Evolutionary conservation across 2,329 filamentous ascomycete genomes (phyloP).

Genomic region (Trichophyton schoenleinii): DNA sequence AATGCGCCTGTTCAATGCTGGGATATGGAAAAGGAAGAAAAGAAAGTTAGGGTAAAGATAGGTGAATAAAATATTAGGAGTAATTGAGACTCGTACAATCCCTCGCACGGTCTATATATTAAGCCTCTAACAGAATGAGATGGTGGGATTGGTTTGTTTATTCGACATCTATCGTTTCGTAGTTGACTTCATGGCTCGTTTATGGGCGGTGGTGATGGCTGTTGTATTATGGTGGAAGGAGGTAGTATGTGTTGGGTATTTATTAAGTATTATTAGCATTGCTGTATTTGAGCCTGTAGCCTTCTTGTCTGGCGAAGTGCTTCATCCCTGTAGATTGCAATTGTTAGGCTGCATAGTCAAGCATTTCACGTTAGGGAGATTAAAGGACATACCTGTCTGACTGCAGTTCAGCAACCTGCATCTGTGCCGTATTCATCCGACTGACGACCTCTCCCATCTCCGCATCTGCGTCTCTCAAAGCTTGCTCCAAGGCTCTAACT

Average conservation of each 20-base stretch:
- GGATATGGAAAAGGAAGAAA: not conserved
- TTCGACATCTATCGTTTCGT: not conserved
- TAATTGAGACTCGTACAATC: not conserved
- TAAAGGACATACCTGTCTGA: conserved; percentile 26
- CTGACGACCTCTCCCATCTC: conserved; percentile 78
- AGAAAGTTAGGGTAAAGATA: not conserved
- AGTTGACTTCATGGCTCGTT: not conserved
- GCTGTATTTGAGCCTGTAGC: conserved; percentile 54
- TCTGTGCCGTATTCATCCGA: conserved; percentile 70
- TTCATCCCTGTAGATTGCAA: conserved; percentile 44
- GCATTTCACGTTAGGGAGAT: too few species aligned
- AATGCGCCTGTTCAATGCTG: not conserved
- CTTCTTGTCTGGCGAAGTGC: conserved; percentile 58
- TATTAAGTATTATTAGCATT: conserved; percentile 47
- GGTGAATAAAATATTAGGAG: not conserved
- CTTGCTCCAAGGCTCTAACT: conserved; percentile 73
- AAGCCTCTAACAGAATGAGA: not conserved
- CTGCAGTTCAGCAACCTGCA: conserved; percentile 69
- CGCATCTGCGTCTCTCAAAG: conserved; percentile 59
- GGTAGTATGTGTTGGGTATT: not conserved
- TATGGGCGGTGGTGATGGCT: not conserved
- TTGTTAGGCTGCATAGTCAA: conserved; percentile 12
- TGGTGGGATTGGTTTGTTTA: not conserved
- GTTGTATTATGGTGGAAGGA: not conserved
- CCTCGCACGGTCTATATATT: not conserved